A percentile compares a stretch with the other conserved stretches of the same genome.
phyloP scores from a whole-genome alignment of 1,139 yeast species.

The Zygosaccharomyces sapae region DNA sequence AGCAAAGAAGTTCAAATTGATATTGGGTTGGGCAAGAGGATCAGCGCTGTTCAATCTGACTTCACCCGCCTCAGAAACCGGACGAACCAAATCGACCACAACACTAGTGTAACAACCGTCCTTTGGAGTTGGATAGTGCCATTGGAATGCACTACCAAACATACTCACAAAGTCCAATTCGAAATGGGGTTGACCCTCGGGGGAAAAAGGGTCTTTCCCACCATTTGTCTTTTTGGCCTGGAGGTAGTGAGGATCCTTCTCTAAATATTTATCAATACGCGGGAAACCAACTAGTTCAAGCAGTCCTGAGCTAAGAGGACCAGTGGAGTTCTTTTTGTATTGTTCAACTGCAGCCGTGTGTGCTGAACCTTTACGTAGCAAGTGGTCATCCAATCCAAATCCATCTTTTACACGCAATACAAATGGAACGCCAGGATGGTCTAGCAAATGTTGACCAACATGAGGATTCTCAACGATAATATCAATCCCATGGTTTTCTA shows the following conservation, averaged over 20 bases:
- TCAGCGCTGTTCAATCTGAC: slow-evolving; percentile 26
- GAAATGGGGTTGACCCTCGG: slow-evolving; percentile 29
- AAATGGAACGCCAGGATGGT: slow-evolving; percentile 32
- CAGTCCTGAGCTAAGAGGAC: slow-evolving; percentile 27
- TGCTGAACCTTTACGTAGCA: slow-evolving; percentile 22
- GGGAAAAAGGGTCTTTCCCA: slow-evolving; percentile 26
- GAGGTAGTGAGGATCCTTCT: slow-evolving; percentile 21
- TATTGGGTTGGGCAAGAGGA: slow-evolving; percentile 27
- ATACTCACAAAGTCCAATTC: slow-evolving; percentile 28
- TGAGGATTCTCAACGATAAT: slow-evolving; percentile 27
- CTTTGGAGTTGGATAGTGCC: slow-evolving; percentile 30
- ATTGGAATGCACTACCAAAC: slow-evolving; percentile 30
- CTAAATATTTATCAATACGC: slow-evolving; percentile 21
- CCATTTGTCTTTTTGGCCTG: slow-evolving; percentile 26
- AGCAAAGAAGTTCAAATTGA: slow-evolving; percentile 28
- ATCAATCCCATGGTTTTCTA: slow-evolving; percentile 24
- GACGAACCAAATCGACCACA: slow-evolving; percentile 30
- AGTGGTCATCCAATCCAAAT: slow-evolving; percentile 21
- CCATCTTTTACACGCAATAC: slow-evolving; percentile 28
- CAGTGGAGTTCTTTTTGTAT: slow-evolving; percentile 17
- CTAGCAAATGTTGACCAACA: slow-evolving; percentile 32
- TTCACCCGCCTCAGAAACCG: slow-evolving; percentile 28
- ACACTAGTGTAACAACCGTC: slow-evolving; percentile 24
- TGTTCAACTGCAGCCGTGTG: slow-evolving; percentile 17
- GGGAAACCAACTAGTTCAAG: slow-evolving; percentile 21